Evolutionary conservation across 208 protist species (phyloP), one percentile per base, ranked within the genome.

Genomic region (Leishmania tarentolae): DNA sequence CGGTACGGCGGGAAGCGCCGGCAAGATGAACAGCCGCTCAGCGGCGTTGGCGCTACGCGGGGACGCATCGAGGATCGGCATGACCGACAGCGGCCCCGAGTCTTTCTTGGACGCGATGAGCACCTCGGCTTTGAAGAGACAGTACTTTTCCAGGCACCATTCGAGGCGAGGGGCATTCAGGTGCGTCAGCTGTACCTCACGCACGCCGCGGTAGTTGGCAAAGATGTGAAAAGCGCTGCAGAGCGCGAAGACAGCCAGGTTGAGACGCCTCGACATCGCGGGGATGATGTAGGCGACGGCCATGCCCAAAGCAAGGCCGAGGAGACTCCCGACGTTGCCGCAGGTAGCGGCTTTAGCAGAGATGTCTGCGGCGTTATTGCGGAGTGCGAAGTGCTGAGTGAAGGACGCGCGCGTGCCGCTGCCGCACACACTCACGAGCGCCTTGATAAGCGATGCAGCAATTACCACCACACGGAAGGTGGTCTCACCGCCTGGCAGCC

Each of bases 101-200:
- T 86, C 80, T 47, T 86, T 84, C 65, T 82, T 84, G 47, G 21
- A 7, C 44, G 73, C 71, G 0, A 82, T 47, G 4, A 73, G 6
- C 1, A 47, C 40, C 40, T 46, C 8, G 0, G 24, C 76, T 8
- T 85, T 42, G 42, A 63, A 56, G 21, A 6, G 31, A 31, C n/a
- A 61, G 79, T 76, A 87, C n/a, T 80, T 46, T 15, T 69, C 68
- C 5, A 92, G 61, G 65, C 86, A 92, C 74, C 86, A 87, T 68
- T 91, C 88, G 47, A 94, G 78, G 8, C 88, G 91, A 15, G 92
- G 90, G 19, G 76, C 78, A 74, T 95, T 95, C 59, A 95, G 78
- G 61, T 86, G 78, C 19, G 37, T 50, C 78, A 95, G 74, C 70
- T 87, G 80, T 61, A 88, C 76, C 2, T 35, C 77, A 3, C 79